phyloP scores from a whole-genome alignment of 257 asterid species.

The Fraxinus quadrangulata region DNA sequence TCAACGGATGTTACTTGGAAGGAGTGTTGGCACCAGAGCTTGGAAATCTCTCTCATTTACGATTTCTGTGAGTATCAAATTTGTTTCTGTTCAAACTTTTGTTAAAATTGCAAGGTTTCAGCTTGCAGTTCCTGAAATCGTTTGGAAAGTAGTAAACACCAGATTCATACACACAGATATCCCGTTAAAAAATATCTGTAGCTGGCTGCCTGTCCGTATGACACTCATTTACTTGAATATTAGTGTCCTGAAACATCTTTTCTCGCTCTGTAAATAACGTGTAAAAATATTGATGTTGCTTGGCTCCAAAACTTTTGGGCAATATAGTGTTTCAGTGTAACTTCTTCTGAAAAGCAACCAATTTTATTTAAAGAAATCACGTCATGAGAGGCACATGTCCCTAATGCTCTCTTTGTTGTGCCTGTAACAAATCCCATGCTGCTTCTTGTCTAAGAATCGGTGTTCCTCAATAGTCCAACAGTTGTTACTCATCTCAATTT shows the following conservation, averaged over 20 bases:
- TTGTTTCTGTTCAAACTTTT: slow-evolving; percentile 1
- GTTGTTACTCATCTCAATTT: background rate
- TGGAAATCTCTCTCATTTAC: slow-evolving; percentile 64
- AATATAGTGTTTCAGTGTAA: no score
- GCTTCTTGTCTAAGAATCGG: no score
- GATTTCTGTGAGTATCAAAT: slow-evolving; percentile 61
- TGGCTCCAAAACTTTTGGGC: background rate
- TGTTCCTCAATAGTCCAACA: no score
- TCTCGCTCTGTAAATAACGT: no score
- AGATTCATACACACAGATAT: background rate
- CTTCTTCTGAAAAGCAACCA: background rate
- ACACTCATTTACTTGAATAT: no score
- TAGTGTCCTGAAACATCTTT: no score
- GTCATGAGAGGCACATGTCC: background rate
- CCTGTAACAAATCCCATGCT: background rate
- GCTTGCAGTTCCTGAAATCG: background rate
- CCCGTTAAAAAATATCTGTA: background rate
- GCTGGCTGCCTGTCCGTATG: no score
- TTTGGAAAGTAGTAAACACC: background rate
- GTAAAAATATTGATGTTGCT: background rate
- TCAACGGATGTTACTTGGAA: slow-evolving; percentile 59
- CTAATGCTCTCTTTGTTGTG: background rate
- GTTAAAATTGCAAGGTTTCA: slow-evolving; percentile 2
- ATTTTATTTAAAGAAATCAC: background rate
- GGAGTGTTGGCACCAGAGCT: slow-evolving; percentile 77